Evolutionary conservation across 495 filamentous ascomycete genomes (phyloP).

Genomic region (Terfezia boudieri): DNA sequence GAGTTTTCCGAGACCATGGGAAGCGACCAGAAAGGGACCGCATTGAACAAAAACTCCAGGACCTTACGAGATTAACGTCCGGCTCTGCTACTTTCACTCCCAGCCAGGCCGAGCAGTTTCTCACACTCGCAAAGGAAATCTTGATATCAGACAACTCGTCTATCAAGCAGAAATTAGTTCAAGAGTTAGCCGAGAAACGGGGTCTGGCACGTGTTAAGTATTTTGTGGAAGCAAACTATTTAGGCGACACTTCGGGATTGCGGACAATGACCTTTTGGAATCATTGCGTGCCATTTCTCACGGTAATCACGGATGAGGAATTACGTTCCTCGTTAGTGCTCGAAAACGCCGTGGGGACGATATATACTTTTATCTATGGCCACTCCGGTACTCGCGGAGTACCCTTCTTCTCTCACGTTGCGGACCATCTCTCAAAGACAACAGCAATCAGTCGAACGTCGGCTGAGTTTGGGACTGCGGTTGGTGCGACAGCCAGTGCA

Average conservation of each 20-base stretch:
- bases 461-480: slow-evolving; percentile 3
- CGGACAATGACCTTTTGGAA: slow-evolving; percentile 2
- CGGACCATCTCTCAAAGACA: not conserved
- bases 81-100: not conserved
- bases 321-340: slow-evolving; percentile 31
- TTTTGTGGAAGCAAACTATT: not conserved
- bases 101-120: not conserved
- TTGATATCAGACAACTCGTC: not conserved
- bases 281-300: slow-evolving; percentile 28
- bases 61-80: too few relatives aligned
- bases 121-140: not conserved
- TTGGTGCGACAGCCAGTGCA: slow-evolving; percentile 2
- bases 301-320: slow-evolving; percentile 30
- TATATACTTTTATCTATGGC: slow-evolving; percentile 36
- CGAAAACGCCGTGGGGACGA: slow-evolving; percentile 31
- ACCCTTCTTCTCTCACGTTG: slow-evolving; percentile 19
- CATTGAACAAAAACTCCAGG: too few relatives aligned
- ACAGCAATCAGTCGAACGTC: not conserved
- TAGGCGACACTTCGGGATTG: not conserved
- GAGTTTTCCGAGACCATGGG: too few relatives aligned
- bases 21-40: too few relatives aligned
- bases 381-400: slow-evolving; percentile 25
- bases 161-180: not conserved
- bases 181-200: not conserved
- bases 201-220: not conserved